Evolutionary conservation across 2,329 filamentous ascomycete species (phyloP).

Genomic region (Colletotrichum abscissum): DNA sequence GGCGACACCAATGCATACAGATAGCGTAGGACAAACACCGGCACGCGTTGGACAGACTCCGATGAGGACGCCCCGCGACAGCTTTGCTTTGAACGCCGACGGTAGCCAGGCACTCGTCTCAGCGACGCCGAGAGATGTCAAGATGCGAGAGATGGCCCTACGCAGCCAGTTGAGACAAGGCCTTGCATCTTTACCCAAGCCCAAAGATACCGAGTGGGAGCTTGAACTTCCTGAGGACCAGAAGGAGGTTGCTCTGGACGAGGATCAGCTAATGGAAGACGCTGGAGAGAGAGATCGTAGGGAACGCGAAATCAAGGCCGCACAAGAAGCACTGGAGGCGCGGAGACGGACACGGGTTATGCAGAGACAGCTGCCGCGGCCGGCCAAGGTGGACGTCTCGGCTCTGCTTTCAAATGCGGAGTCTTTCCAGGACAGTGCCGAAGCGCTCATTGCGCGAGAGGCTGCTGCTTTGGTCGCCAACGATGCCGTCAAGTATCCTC

Average conservation of each 20-base stretch:
- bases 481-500: conserved; percentile 80
- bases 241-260: conserved; percentile 63
- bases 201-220: conserved; percentile 94
- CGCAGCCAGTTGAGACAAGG: conserved; percentile 76
- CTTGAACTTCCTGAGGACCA: conserved; percentile 90
- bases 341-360: conserved; percentile 91
- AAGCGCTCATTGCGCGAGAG: conserved; percentile 79
- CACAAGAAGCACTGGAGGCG: conserved; percentile 81
- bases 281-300: conserved; percentile 82
- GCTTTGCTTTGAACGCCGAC: conserved; percentile 82
- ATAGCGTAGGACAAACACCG: conserved; percentile 76
- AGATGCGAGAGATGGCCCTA: conserved; percentile 74
- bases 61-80: conserved; percentile 88
- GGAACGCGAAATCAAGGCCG: conserved; percentile 79
- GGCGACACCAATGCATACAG: conserved; percentile 82
- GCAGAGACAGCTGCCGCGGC: conserved; percentile 84
- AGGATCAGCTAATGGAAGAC: conserved; percentile 65
- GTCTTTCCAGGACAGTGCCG: conserved; percentile 70
- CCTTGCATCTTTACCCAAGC: conserved; percentile 87
- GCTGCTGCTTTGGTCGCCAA: conserved; percentile 83
- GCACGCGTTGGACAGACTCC: conserved; percentile 81
- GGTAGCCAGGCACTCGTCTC: conserved; percentile 75
- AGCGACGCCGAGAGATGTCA: conserved; percentile 82
- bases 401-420: conserved; percentile 71
- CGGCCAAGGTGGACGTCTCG: conserved; percentile 77